Base-by-base conservation (phyloP, 352 stramenopile species). In the Saprolegnia diclina region DNA sequence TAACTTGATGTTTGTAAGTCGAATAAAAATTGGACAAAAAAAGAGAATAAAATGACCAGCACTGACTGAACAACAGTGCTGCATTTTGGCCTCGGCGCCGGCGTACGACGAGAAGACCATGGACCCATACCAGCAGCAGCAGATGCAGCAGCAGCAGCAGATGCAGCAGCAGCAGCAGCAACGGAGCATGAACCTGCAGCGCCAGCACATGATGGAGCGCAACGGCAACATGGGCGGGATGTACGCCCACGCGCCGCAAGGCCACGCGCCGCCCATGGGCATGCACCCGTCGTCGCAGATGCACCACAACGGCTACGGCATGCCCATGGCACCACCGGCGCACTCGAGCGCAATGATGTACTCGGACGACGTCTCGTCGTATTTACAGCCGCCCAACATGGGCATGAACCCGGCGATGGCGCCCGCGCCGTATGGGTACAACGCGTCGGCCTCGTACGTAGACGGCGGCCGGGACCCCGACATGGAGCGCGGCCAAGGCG, bases 131-230 rank as follows among this genome's bases (percentile, higher is more conserved):
- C 45, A 59, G 53, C 26, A 42, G 22, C 45, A 69, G 19, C 62
- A 67, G 62, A 56, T 67, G 45, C 62, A 57, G 14, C n/a, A 50
- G 32, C 63, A 69, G 24, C 45, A 69, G 19, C 62, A 67, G 62
- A 56, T 67, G 45, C 62, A 57, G 14, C n/a, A 50, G 32, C 63
- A 69, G 19, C 38, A 63, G 19, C 38, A 63, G 13, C 21, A 38
- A 4, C 37, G 57, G 35, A 35, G 57, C 57, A 54, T 40, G 55
- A 45, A 19, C 37, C 63, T n/a, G 24, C 63, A 52, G 63, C 63
- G 19, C 19, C 37, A 59, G 52, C 52, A 59, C 52, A 59, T 59
- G 37, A 56, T 54, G 32, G 32, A 54, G 24, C 5, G 37, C 18
- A 56, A 5, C 9, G 16, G 16, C 26, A 29, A 54, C 48, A 67